phyloP scores from a whole-genome alignment of 805 yeast species.

The Kodamaea sagamina region DNA sequence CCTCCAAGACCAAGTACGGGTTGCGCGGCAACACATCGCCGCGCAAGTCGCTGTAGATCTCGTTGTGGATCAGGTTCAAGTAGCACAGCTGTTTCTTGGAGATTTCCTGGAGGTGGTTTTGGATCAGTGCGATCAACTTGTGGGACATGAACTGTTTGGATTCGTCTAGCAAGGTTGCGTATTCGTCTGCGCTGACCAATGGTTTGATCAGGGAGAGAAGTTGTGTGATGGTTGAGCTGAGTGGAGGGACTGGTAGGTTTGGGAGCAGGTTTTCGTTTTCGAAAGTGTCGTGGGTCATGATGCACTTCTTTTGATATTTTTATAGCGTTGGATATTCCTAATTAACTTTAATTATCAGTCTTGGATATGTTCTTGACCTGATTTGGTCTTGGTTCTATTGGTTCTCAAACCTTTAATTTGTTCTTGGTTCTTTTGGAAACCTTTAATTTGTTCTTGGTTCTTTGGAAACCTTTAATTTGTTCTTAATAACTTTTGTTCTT shows the following conservation, averaged over 20 bases:
- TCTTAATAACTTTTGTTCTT: no score
- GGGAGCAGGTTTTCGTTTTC: slow-evolving; percentile 50
- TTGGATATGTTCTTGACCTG: no score
- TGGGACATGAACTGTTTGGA: slow-evolving; percentile 49
- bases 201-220: slow-evolving; percentile 61
- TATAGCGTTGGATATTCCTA: no score
- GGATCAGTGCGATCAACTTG: slow-evolving; percentile 46
- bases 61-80: slow-evolving; percentile 54
- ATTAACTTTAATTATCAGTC: no score
- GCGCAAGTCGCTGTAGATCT: slow-evolving; percentile 59
- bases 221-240: slow-evolving; percentile 52
- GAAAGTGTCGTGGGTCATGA: slow-evolving; percentile 29
- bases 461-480: no score
- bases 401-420: no score
- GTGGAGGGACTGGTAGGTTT: slow-evolving; percentile 60
- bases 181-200: slow-evolving; percentile 54
- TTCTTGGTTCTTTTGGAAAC: no score
- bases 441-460: no score
- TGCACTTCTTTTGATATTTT: not conserved
- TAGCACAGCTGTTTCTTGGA: slow-evolving; percentile 47
- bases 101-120: slow-evolving; percentile 53
- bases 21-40: slow-evolving; percentile 75
- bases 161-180: slow-evolving; percentile 42
- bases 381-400: no score
- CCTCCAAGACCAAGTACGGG: slow-evolving; percentile 72